Conservation (phyloP, 371 early-diverging fungal genomes). For the Mucor sp. region DNA sequence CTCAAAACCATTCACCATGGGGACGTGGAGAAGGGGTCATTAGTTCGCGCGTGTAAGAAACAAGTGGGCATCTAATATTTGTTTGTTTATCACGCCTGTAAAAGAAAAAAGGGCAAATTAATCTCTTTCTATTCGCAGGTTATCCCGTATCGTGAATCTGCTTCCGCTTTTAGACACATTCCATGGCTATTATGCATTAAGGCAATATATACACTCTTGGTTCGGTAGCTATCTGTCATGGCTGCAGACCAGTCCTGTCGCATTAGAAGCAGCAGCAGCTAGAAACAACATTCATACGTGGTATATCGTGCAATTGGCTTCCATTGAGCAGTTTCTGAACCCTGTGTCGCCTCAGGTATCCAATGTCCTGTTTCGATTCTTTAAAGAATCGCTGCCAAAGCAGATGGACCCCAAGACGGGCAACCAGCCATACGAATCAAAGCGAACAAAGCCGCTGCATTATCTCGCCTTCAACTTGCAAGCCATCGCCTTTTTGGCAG, state of each 20-base stretch:
- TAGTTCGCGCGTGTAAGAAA: constrained; percentile 41
- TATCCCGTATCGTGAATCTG: constrained; percentile 37
- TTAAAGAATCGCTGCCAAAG: constrained; percentile 17
- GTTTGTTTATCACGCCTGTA: not conserved
- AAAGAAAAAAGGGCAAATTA: not conserved
- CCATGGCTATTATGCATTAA: constrained; percentile 17
- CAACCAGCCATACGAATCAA: constrained; percentile 42
- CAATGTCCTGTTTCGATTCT: constrained; percentile 7
- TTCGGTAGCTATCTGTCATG: constrained; percentile 31
- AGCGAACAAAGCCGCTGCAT: constrained; percentile 38
- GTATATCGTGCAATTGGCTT: constrained; percentile 35
- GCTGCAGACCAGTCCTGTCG: constrained; percentile 31
- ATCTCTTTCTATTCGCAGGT: constrained; percentile 10
- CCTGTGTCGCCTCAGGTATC: constrained; percentile 10
- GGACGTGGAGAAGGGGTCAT: constrained; percentile 45
- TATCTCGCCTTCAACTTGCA: constrained; percentile 48
- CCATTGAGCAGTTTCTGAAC: constrained; percentile 28
- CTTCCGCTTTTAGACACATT: constrained; percentile 28
- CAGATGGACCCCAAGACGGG: constrained; percentile 35
- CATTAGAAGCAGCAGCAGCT: constrained; percentile 20
- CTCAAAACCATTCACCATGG: constrained; percentile 24
- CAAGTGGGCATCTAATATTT: not conserved
- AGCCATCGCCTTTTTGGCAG: constrained; percentile 34
- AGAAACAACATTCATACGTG: constrained; percentile 43
- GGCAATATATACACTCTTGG: constrained; percentile 23